phyloP scores from a whole-genome alignment of 805 yeast genomes.

The Metschnikowia shivogae region DNA sequence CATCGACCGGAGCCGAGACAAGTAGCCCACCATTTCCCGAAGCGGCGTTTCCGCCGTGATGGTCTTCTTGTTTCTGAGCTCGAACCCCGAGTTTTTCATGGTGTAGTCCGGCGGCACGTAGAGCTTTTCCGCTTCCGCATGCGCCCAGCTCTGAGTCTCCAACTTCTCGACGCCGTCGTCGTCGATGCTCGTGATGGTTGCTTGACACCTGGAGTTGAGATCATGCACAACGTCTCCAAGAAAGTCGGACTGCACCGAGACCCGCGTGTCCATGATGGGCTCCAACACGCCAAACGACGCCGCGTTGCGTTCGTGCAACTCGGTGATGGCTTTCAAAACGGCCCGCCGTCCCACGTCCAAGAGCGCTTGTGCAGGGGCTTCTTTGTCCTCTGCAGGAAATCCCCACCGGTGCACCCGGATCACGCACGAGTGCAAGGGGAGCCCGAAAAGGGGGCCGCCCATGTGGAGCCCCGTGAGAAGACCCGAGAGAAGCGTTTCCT shows the following conservation, averaged over 20 bases:
- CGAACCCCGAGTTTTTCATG: constrained; percentile 23
- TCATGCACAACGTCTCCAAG: constrained; percentile 85
- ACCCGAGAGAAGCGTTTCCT: constrained; percentile 56
- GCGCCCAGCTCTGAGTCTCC: constrained; percentile 44
- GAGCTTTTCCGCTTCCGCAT: constrained; percentile 53
- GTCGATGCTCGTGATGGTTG: constrained; percentile 65
- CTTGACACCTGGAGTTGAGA: constrained; percentile 72
- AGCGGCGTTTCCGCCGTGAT: constrained; percentile 82
- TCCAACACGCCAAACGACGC: constrained; percentile 59
- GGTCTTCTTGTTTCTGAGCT: constrained; percentile 44
- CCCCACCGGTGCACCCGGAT: constrained; percentile 51
- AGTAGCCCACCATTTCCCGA: constrained; percentile 86
- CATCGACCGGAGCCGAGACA: constrained; percentile 68
- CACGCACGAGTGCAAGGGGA: constrained; percentile 57
- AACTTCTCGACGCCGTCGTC: constrained; percentile 47
- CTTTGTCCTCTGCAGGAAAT: constrained; percentile 48
- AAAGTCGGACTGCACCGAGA: constrained; percentile 64
- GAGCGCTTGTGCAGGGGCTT: constrained; percentile 31
- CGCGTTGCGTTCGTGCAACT: constrained; percentile 14
- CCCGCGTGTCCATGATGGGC: constrained; percentile 78
- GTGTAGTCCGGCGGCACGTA: constrained; percentile 81
- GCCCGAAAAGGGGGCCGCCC: constrained; percentile 59
- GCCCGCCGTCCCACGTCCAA: constrained; percentile 43
- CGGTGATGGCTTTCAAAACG: constrained; percentile 21
- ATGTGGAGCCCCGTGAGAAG: constrained; percentile 56